Evolutionary conservation across 169 alveolate genomes (phyloP), one percentile per base, ranked within the genome.

Genomic region (Cryptosporidium meleagridis): DNA sequence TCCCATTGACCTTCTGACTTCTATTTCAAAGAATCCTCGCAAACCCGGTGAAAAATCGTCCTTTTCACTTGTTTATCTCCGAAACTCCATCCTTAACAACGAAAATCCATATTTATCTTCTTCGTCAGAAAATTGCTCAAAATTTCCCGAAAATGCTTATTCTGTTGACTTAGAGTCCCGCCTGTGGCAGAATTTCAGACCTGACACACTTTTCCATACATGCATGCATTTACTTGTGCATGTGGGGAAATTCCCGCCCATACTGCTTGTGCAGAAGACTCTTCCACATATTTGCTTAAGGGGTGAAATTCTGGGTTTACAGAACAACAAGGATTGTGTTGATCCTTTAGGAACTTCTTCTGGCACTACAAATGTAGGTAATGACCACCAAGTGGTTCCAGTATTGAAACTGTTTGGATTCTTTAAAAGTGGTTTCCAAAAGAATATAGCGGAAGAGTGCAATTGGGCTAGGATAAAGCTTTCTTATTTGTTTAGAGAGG

Each of bases 231-330:
- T 59, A 23, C 23, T 73, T 29, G 37, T n/a, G n/a, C 5, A n/a
- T 44, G 23, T 73, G 58, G 71, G 58, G 45, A 73, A 33, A 8
- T 16, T 73, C 86, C 86, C 86, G 70, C 86, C 86, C 0, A 8
- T 35, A 1, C 10, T 53, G n/a, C 48, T 73, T n/a, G 55, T 44
- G 0, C 52, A 37, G 12, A 73, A 51, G n/a, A 55, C 10, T 16
- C 55, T 73, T 33, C 59, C 86, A 31, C 59, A 18, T 26, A 26
- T 73, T 33, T 29, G 37, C 18, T 41, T 73, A 59, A 73, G 33
- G 10, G 52, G 58, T 18, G 85, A 70, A 23, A 21, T 70, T 26
- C 37, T 37, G 23, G 85, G 68, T 26, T 23, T 45, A 10, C 51
- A 26, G 39, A 51, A 33, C n/a, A 70, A 26, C n/a, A 58, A 51